These are phyloP conservation scores for Seiridium unicorne DNA, from an alignment of 2,329 filamentous ascomycete genomes.

Conservation along the genomic window DNA sequence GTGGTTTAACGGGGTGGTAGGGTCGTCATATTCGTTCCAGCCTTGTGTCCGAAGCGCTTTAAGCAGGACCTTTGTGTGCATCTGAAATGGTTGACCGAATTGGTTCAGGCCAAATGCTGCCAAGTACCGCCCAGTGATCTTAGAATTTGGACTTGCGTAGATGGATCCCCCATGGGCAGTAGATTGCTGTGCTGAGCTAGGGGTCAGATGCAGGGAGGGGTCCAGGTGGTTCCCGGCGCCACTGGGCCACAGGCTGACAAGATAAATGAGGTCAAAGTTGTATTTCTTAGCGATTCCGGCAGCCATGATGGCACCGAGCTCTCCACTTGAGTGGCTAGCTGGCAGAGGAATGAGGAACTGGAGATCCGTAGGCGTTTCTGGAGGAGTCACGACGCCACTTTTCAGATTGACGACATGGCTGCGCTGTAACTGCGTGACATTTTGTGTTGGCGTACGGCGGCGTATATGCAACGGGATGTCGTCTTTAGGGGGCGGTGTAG, in stretches of 20 bases:
- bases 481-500: constrained; percentile 8
- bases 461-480: not conserved
- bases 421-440: not conserved
- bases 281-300: constrained; percentile 55
- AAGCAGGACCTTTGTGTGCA: constrained; percentile 47
- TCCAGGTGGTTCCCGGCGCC: constrained; percentile 12
- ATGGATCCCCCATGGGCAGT: constrained; percentile 11
- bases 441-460: not conserved
- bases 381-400: constrained; percentile 23
- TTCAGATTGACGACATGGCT: constrained; percentile 12
- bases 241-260: constrained; percentile 57
- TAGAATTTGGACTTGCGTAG: constrained; percentile 14
- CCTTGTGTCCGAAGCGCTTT: constrained; percentile 47
- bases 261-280: constrained; percentile 57
- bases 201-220: constrained; percentile 15
- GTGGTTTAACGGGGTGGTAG: constrained; percentile 44
- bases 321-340: constrained; percentile 39
- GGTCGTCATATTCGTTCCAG: constrained; percentile 52
- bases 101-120: constrained; percentile 54
- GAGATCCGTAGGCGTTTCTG: constrained; percentile 22
- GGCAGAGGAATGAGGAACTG: constrained; percentile 41
- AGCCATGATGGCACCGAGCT: constrained; percentile 51
- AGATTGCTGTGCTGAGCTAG: constrained; percentile 8
- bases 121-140: constrained; percentile 48
- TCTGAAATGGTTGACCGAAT: constrained; percentile 50